These are phyloP conservation scores for Nicotiana attenuata DNA, from an alignment of 257 asterid species.

Conservation along the genomic window DNA sequence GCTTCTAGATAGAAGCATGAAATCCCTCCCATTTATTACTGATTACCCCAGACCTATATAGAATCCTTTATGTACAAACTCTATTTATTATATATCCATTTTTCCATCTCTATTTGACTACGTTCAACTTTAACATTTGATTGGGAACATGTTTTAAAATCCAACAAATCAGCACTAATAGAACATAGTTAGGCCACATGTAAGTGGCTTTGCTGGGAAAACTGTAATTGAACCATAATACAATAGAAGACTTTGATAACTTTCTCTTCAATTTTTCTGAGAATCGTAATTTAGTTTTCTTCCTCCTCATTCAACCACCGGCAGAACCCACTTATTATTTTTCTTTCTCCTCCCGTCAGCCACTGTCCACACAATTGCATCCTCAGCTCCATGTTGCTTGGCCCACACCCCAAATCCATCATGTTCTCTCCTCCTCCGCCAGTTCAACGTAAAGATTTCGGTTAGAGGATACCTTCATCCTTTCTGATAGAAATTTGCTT, in stretches of 20 bases:
- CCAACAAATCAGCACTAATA: not conserved
- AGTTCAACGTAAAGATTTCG: not conserved
- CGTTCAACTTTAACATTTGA: not conserved
- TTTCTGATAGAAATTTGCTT: too few species aligned
- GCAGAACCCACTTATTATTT: not conserved
- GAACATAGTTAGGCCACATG: not conserved
- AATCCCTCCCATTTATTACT: not conserved
- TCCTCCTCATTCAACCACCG: not conserved
- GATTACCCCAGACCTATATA: not conserved
- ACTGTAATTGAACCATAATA: not conserved
- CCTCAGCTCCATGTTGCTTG: constrained; percentile 1
- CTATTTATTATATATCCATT: not conserved
- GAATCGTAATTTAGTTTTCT: not conserved
- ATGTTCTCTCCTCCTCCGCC: not conserved
- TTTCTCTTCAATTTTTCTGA: not conserved
- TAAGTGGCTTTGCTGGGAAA: not conserved
- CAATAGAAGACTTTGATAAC: not conserved
- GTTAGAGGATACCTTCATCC: not conserved
- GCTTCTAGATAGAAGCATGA: not conserved
- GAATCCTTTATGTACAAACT: not conserved
- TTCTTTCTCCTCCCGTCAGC: constrained; percentile 3
- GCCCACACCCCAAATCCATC: not conserved
- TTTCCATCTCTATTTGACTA: not conserved
- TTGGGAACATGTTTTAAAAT: not conserved
- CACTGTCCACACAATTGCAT: not conserved